Evolutionary conservation across 2,329 filamentous ascomycete genomes (phyloP).

Genomic region (Lizonia empirigonia): DNA sequence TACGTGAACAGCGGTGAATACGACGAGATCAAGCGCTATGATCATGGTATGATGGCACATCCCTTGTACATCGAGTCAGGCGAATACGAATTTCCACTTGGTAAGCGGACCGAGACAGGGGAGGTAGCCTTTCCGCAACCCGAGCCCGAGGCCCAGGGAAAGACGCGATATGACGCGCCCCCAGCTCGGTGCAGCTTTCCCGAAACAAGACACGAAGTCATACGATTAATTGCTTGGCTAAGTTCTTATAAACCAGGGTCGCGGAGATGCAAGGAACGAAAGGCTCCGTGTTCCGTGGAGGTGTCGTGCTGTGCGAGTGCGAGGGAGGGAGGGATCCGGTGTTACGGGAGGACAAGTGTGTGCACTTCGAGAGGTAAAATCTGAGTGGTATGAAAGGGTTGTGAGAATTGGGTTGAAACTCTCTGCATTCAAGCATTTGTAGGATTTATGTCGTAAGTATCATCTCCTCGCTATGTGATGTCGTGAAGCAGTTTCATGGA

Average conservation of each 20-base stretch:
- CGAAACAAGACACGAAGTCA: neutral
- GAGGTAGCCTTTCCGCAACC: slow-evolving; percentile 2
- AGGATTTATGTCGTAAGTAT: too few species aligned
- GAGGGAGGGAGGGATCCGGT: too few species aligned
- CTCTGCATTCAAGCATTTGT: too few species aligned
- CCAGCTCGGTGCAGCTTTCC: slow-evolving; percentile 2
- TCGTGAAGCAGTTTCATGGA: neutral
- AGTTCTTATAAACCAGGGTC: neutral
- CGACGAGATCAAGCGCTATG: neutral
- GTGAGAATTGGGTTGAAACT: too few species aligned
- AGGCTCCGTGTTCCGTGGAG: neutral
- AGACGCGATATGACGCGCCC: slow-evolving; percentile 4
- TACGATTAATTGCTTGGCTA: neutral
- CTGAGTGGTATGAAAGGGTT: neutral
- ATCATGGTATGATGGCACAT: too few species aligned
- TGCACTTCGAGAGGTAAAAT: neutral
- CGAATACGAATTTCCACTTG: too few species aligned
- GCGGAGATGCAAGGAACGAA: neutral
- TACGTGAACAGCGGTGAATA: neutral
- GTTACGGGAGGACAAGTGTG: neutral
- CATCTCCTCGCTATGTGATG: neutral
- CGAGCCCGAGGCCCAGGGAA: slow-evolving; percentile 4
- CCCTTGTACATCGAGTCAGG: too few species aligned
- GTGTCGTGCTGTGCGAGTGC: neutral
- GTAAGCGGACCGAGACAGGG: slow-evolving; percentile 1